phyloP scores from a whole-genome alignment of 78 protist genomes.

The Speleostelium caveatum region DNA sequence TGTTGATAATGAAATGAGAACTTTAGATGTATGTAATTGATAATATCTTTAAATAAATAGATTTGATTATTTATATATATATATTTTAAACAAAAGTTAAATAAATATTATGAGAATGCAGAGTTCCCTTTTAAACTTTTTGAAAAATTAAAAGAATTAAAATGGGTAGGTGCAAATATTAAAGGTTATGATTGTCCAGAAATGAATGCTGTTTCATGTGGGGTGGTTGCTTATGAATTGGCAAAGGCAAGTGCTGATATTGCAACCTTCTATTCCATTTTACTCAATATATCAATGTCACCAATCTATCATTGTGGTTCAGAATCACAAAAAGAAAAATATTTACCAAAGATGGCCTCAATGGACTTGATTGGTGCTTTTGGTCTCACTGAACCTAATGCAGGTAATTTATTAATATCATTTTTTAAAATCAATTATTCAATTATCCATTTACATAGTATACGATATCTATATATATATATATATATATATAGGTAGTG shows the following conservation, averaged over 20 bases:
- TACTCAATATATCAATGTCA: constrained; percentile 85
- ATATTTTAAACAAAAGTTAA: not conserved
- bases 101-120: constrained; percentile 76
- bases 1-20: constrained; percentile 14
- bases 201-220: constrained; percentile 16
- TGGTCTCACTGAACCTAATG: constrained; percentile 98
- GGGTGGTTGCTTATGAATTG: constrained; percentile 31
- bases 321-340: constrained; percentile 90
- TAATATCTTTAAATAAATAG: not conserved
- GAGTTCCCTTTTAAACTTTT: constrained; percentile 48
- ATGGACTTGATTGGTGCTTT: constrained; percentile 89
- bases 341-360: constrained; percentile 90
- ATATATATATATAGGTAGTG: too few relatives aligned
- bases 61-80: not conserved
- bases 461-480: too few relatives aligned
- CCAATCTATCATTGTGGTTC: constrained; percentile 93
- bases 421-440: too few relatives aligned
- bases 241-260: constrained; percentile 46
- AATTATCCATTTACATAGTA: too few relatives aligned
- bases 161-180: constrained; percentile 60
- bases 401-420: too few relatives aligned
- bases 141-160: constrained; percentile 6
- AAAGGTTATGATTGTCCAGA: constrained; percentile 61
- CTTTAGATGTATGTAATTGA: not conserved
- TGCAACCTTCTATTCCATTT: constrained; percentile 22